These are phyloP conservation scores for Lepidium africanum DNA, from an alignment of 345 rosid species.

Conservation along the genomic window DNA sequence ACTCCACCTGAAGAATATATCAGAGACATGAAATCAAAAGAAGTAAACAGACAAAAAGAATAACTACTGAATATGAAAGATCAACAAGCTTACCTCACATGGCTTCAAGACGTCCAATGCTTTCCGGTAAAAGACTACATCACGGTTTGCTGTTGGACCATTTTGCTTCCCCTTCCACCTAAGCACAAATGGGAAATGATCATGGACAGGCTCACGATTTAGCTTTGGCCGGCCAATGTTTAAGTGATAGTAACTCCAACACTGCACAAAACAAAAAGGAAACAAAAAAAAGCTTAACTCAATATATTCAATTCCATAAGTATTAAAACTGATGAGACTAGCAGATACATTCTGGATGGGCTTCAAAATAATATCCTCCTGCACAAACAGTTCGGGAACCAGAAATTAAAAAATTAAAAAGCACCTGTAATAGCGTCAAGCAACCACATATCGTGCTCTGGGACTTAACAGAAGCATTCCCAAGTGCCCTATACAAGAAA, in stretches of 20 bases:
- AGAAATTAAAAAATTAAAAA: neutral
- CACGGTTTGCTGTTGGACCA: constrained; percentile 89
- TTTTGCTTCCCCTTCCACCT: constrained; percentile 94
- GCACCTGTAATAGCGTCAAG: constrained; percentile 87
- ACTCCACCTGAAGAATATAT: constrained; percentile 54
- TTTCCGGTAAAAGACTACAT: constrained; percentile 81
- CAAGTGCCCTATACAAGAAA: constrained; percentile 91
- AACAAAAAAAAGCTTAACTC: neutral
- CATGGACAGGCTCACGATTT: constrained; percentile 65
- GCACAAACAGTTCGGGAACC: neutral
- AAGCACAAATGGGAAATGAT: constrained; percentile 84
- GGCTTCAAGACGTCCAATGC: constrained; percentile 74
- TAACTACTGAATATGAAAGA: neutral
- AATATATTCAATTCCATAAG: neutral
- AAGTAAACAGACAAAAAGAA: neutral
- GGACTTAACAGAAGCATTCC: constrained; percentile 92
- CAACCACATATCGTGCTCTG: constrained; percentile 97
- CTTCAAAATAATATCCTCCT: neutral
- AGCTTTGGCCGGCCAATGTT: constrained; percentile 87
- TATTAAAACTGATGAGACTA: neutral
- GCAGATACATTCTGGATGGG: neutral
- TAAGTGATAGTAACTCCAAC: constrained; percentile 95
- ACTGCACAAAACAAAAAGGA: constrained; percentile 40
- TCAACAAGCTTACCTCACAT: constrained; percentile 44
- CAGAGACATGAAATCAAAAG: neutral